Evolutionary conservation across 345 rosid species (phyloP).

Genomic region (Excoecaria cochinchinensis): DNA sequence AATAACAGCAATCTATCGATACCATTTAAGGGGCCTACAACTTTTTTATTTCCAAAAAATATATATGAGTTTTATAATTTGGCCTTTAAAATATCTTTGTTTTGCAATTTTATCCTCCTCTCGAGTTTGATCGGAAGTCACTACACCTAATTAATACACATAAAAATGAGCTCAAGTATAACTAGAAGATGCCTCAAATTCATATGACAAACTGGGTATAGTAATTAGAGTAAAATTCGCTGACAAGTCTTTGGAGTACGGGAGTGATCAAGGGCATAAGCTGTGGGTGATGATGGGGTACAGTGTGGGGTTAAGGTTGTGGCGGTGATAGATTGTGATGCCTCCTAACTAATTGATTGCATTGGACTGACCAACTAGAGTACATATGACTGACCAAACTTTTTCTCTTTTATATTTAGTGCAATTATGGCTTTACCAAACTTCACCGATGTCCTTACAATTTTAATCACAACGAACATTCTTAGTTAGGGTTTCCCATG

Average conservation of each 20-base stretch:
- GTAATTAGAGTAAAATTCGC: not conserved
- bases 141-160: too few relatives aligned
- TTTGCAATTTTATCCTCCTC: too few relatives aligned
- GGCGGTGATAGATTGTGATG: not conserved
- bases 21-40: too few relatives aligned
- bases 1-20: too few relatives aligned
- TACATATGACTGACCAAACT: not conserved
- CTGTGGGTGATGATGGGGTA: not conserved
- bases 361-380: not conserved
- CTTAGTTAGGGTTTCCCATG: not conserved
- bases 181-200: not conserved
- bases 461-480: not conserved
- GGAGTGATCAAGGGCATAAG: not conserved
- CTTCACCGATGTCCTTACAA: constrained; percentile 29
- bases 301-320: not conserved
- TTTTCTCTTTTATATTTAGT: constrained; percentile 2
- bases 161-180: too few relatives aligned
- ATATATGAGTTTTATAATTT: too few relatives aligned
- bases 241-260: not conserved
- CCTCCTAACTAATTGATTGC: not conserved
- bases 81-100: too few relatives aligned
- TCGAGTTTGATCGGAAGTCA: too few relatives aligned
- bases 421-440: constrained; percentile 38
- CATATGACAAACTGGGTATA: not conserved
- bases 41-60: too few relatives aligned